These are phyloP conservation scores for Camellia lanceoleosa DNA, from an alignment of 148 eudicot genomes.

Conservation along the genomic window DNA sequence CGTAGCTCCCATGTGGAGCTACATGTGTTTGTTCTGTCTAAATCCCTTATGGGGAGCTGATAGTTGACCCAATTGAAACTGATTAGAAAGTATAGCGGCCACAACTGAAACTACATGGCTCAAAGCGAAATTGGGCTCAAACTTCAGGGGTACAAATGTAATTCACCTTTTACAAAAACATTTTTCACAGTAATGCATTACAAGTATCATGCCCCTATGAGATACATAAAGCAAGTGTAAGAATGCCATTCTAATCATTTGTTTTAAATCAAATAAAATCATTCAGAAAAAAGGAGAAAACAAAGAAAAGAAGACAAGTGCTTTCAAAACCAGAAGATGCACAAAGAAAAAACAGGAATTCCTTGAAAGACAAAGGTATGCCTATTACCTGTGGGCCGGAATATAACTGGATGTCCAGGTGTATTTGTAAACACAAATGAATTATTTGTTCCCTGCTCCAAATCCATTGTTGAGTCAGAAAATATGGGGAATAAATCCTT, in stretches of 20 bases:
- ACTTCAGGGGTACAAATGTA: background rate
- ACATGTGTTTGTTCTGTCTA: background rate
- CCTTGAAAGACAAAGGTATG: background rate
- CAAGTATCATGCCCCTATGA: background rate
- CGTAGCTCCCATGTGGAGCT: background rate
- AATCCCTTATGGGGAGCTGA: background rate
- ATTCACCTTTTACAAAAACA: background rate
- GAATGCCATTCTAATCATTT: background rate
- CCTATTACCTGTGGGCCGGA: constrained; percentile 73
- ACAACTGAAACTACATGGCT: background rate
- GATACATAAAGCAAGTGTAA: background rate
- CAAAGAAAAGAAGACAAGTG: background rate
- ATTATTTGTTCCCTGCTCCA: constrained; percentile 66
- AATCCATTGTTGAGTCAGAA: constrained; percentile 21
- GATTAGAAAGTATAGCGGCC: background rate
- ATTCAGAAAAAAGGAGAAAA: background rate
- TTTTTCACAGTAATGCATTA: background rate
- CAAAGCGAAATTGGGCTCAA: background rate
- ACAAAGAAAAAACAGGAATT: background rate
- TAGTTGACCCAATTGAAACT: background rate
- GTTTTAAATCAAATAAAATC: background rate
- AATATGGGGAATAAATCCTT: background rate
- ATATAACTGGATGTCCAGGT: constrained; percentile 60
- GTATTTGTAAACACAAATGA: constrained; percentile 77
- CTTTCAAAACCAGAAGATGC: background rate